Conservation (phyloP, 768 basidiomycete species). For the Tylopilus intermedius region DNA sequence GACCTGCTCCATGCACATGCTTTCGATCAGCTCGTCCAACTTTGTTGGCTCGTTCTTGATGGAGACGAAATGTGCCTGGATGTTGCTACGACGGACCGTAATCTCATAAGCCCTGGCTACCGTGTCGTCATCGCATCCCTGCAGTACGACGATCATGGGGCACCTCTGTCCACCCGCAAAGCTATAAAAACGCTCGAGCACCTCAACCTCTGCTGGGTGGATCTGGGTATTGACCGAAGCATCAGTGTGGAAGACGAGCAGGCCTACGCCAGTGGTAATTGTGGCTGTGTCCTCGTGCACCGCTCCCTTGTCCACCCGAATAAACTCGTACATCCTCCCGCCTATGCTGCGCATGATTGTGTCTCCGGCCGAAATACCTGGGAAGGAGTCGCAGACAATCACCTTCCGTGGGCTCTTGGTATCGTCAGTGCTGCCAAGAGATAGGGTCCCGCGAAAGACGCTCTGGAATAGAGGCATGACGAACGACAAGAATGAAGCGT, state of each 20-base stretch:
- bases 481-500: background rate
- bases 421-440: background rate
- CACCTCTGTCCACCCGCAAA: background rate
- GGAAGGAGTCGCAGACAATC: background rate
- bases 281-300: too few species aligned
- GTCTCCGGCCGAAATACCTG: too few species aligned
- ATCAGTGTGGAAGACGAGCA: background rate
- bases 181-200: background rate
- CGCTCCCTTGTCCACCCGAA: background rate
- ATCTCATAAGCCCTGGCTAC: background rate
- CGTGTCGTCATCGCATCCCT: background rate
- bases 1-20: background rate
- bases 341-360: background rate
- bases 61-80: background rate
- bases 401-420: background rate
- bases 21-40: background rate
- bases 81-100: background rate
- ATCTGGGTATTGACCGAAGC: background rate
- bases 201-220: background rate
- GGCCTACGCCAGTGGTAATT: background rate
- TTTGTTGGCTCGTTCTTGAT: background rate
- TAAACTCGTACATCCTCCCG: background rate
- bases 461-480: background rate
- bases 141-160: conserved; percentile 2
- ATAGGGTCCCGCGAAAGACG: background rate